Evolutionary conservation across 164 flowering plant genomes (phyloP).

Genomic region (Berberis vulgaris): DNA sequence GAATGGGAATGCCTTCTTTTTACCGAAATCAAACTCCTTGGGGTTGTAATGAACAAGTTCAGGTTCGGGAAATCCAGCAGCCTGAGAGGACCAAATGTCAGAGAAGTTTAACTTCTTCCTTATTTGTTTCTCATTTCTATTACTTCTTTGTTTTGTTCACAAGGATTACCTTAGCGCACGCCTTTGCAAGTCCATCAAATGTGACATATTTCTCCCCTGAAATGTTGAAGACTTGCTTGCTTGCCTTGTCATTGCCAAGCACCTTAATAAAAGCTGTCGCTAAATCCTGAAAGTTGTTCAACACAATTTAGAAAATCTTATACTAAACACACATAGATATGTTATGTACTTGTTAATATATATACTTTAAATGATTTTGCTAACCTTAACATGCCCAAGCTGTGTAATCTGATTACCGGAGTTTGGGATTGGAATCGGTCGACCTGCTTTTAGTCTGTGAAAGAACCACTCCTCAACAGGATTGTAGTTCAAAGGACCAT

Average conservation of each 20-base stretch:
- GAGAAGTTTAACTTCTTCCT: neutral
- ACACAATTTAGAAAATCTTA: neutral
- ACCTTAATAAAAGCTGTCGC: conserved; percentile 77
- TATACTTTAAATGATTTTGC: conserved; percentile 1
- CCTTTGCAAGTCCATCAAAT: conserved; percentile 88
- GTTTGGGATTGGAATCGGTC: conserved; percentile 90
- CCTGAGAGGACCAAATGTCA: conserved; percentile 29
- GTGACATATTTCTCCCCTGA: conserved; percentile 93
- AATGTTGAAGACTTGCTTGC: conserved; percentile 84
- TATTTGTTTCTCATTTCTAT: neutral
- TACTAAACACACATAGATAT: neutral
- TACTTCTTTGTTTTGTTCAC: neutral
- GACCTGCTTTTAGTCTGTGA: conserved; percentile 94
- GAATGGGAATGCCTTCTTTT: conserved; percentile 96
- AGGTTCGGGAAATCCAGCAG: conserved; percentile 97
- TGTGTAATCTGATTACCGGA: conserved; percentile 86
- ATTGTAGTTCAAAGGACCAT: conserved; percentile 94
- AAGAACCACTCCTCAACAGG: conserved; percentile 99
- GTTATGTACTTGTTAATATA: neutral
- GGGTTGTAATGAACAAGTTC: conserved; percentile 85
- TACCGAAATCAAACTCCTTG: conserved; percentile 90
- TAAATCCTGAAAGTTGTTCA: conserved; percentile 53
- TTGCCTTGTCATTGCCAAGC: conserved; percentile 86
- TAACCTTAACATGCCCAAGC: conserved; percentile 94
- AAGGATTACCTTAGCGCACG: conserved; percentile 80